Evolutionary conservation across 2,329 filamentous ascomycete species (phyloP).

Genomic region (Gaeumannomyces sp.): DNA sequence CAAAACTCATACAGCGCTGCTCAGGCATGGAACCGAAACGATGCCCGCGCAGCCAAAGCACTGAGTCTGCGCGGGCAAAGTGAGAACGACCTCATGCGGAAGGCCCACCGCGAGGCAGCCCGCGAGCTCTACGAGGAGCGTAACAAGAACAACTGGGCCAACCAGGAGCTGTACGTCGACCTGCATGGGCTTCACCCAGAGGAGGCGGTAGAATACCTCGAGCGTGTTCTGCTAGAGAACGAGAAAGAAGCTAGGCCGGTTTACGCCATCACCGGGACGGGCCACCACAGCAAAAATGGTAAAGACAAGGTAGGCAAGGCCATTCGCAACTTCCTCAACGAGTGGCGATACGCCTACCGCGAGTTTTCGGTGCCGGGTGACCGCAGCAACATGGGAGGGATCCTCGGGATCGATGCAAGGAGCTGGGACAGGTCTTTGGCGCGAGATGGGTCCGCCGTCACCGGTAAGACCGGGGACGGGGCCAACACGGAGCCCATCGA

Average conservation of each 20-base stretch:
- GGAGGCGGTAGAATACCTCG: slow-evolving; percentile 91
- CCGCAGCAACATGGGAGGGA: slow-evolving; percentile 72
- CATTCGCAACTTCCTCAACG: slow-evolving; percentile 82
- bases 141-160: slow-evolving; percentile 63
- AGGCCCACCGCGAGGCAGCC: slow-evolving; percentile 91
- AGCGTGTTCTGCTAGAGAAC: slow-evolving; percentile 81
- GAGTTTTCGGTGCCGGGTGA: slow-evolving; percentile 98
- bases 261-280: slow-evolving; percentile 94
- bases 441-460: slow-evolving; percentile 29
- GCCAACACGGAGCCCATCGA: slow-evolving; percentile 42
- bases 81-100: slow-evolving; percentile 95
- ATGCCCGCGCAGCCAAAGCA: slow-evolving; percentile 91
- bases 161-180: slow-evolving; percentile 83
- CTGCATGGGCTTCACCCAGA: slow-evolving; percentile 97
- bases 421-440: slow-evolving; percentile 59
- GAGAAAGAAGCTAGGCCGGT: slow-evolving; percentile 66
- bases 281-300: slow-evolving; percentile 96
- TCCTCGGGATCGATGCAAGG: slow-evolving; percentile 60
- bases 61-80: slow-evolving; percentile 90
- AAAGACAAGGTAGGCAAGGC: slow-evolving; percentile 98
- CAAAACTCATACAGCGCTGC: slow-evolving; percentile 58
- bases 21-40: slow-evolving; percentile 97
- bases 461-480: slow-evolving; percentile 25
- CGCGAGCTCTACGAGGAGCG: slow-evolving; percentile 88
- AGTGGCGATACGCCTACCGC: slow-evolving; percentile 92